Conservation (phyloP, 352 stramenopile species). For the Thraustotheca clavata region DNA sequence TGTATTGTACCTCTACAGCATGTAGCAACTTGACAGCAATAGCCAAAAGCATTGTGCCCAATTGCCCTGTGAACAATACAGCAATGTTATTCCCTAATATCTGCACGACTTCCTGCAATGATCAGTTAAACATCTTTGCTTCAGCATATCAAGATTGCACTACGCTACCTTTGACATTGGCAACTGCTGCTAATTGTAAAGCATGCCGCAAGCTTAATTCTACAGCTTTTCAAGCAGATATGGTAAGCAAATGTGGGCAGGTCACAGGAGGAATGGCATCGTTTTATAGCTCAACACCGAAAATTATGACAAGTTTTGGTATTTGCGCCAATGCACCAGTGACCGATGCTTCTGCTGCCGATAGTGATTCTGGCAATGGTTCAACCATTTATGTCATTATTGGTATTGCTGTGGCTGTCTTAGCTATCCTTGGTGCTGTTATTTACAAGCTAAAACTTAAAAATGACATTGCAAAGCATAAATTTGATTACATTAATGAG, state of each 20-base stretch:
- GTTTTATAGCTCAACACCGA: not conserved
- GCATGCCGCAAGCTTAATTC: slow-evolving; percentile 12
- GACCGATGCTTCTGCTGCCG: not conserved
- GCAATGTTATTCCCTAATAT: slow-evolving; percentile 9
- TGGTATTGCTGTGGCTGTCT: slow-evolving; percentile 2
- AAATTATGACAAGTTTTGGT: not conserved
- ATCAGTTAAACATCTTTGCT: not conserved
- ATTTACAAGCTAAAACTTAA: slow-evolving; percentile 23
- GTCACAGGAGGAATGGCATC: not conserved
- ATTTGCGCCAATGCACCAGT: not conserved
- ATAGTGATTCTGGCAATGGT: not conserved
- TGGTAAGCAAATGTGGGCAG: not conserved
- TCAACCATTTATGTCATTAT: slow-evolving; percentile 15
- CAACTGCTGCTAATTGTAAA: not conserved
- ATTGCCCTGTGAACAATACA: not conserved
- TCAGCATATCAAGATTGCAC: not conserved
- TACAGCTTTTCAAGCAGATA: not conserved
- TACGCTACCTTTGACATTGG: not conserved
- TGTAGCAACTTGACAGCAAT: not conserved
- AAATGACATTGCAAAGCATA: slow-evolving; percentile 18
- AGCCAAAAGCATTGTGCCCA: not conserved
- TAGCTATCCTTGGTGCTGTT: slow-evolving; percentile 16
- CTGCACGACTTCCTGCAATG: not conserved
- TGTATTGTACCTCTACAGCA: not conserved
- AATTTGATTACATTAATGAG: slow-evolving; percentile 21